Conservation (phyloP, 2,329 filamentous ascomycete species). For the Fusarium penzigii region DNA sequence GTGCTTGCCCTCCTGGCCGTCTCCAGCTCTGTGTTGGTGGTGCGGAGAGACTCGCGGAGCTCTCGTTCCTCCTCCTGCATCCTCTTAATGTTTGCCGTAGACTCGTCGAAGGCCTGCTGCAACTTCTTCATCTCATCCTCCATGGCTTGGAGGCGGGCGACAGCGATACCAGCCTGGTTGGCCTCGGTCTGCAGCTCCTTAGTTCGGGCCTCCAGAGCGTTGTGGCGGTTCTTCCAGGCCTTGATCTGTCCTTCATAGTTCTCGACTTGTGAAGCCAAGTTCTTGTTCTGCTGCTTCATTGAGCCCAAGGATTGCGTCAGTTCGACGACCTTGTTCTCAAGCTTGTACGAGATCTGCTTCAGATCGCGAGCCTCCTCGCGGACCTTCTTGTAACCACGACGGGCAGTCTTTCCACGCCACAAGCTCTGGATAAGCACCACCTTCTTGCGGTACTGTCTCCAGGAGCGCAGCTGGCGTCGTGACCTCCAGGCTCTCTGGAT, state of each 20-base stretch:
- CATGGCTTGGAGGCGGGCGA: slow-evolving; percentile 85
- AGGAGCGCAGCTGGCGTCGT: slow-evolving; percentile 73
- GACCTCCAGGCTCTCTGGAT: slow-evolving; percentile 92
- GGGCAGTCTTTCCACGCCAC: slow-evolving; percentile 83
- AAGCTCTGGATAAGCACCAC: slow-evolving; percentile 87
- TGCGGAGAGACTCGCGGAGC: slow-evolving; percentile 78
- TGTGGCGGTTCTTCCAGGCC: slow-evolving; percentile 92
- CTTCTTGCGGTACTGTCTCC: slow-evolving; percentile 88
- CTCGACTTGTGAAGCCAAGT: slow-evolving; percentile 82
- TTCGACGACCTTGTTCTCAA: slow-evolving; percentile 99
- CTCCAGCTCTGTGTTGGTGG: slow-evolving; percentile 80
- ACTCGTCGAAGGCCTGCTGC: slow-evolving; percentile 87
- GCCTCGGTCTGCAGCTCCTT: slow-evolving; percentile 96
- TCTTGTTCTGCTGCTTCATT: slow-evolving; percentile 94
- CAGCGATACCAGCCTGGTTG: slow-evolving; percentile 95
- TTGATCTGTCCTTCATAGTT: slow-evolving; percentile 96
- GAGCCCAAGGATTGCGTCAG: slow-evolving; percentile 90
- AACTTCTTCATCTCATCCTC: slow-evolving; percentile 95
- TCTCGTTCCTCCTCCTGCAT: slow-evolving; percentile 92
- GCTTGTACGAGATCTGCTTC: slow-evolving; percentile 98
- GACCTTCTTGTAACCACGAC: slow-evolving; percentile 83
- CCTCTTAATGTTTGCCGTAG: slow-evolving; percentile 84
- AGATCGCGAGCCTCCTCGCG: slow-evolving; percentile 96
- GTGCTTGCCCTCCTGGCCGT: slow-evolving; percentile 72
- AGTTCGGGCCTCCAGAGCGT: slow-evolving; percentile 81